Base-by-base conservation (phyloP, 495 filamentous ascomycete genomes). In the Trichoderma reesei region DNA sequence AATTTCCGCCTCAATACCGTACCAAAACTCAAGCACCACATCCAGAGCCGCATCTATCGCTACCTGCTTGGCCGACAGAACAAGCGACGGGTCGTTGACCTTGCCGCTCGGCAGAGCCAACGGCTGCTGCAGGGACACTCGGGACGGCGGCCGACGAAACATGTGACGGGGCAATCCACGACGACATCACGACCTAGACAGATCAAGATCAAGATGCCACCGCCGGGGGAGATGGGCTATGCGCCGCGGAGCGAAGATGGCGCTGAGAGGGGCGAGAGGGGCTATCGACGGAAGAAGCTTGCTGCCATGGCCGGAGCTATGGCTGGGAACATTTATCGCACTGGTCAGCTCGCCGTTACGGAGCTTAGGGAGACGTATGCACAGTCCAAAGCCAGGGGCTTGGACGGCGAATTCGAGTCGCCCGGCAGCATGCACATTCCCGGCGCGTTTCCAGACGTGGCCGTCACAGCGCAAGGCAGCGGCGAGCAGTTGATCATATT, bases 401-500 rank as follows among this genome's bases (percentile, higher is more conserved):
- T 81, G 11, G 78, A 82, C 41, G 70, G 74, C 20, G 64, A 74
- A 5, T 79, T 87, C 39, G 81, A 86, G 51, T 79, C 83, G 44
- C 73, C 80, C 9, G 74, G 79, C 9, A 72, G 64, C 60, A 71
- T 75, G 18, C 80, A 82, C 36, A 87, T 88, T n/a, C 88, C 89
- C 0, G 89, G 86, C 2, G 81, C 88, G 5, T 96, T 92, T 68
- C 90, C 91, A 1, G 87, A 95, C 67, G 88, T 91, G 18, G 83
- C 87, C 13, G 88, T 96, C 61, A 85, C 88, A 26, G 80, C 85
- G 8, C 88, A 84, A 44, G 92, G 89, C 26, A 56, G 51, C 51
- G 85, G 89, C 67, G 93, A 96, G 75, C 90, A 97, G 77, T 89
- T 99, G 85, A 82, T 98, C 11, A 69, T 98, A 14, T 99, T 97